Evolutionary conservation across 768 basidiomycete genomes (phyloP), one percentile per base, ranked within the genome.

Genomic region (Russula virescens): DNA sequence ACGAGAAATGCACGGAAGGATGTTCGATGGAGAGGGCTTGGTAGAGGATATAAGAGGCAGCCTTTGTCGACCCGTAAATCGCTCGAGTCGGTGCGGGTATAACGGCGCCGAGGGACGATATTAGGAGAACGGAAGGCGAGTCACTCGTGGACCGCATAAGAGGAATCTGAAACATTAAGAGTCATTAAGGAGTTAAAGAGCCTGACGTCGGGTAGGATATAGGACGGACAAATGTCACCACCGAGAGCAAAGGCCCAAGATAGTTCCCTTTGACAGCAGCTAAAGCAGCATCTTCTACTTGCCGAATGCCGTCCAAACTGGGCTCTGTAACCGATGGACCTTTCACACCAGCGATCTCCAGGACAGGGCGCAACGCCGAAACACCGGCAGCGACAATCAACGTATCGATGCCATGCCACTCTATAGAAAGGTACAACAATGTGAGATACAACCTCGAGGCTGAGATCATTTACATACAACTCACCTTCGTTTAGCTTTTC

Each of bases 31-130:
- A 77, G 35, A 94, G 83, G 0, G 87, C 79, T 72, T 90, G 89
- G 72, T 85, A 93, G 60, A 94, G 83, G 6, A 87, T 65, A 31
- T 91, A 80, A 1, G 88, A 84, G 0, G 93, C 89, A 2, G 87
- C 79, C 72, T 98, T 97, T 11, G 88, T 90, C 3, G 92, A 84
- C 0, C 81, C 84, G 71, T 98, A 98, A 40, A 98, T 75, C 0
- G 90, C 76, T 8, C 94, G 86, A 0, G 90, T 93, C 0, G 94
- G 94, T 0, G 94, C 84, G 2, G 94, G 90, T 40, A 94, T 85
- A 7, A 87, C 77, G 2, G 91, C 84, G 2, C 87, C 94, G 3
- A 88, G 76, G 31, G 87, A 89, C 9, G 91, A 91, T 40, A 97
- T 71, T 46, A 95, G 83, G 28, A 92, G 81, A 42, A 96, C 78